These are phyloP conservation scores for Pharus latifolius DNA, from an alignment of 176 grass and related monocot genomes.

Conservation along the genomic window DNA sequence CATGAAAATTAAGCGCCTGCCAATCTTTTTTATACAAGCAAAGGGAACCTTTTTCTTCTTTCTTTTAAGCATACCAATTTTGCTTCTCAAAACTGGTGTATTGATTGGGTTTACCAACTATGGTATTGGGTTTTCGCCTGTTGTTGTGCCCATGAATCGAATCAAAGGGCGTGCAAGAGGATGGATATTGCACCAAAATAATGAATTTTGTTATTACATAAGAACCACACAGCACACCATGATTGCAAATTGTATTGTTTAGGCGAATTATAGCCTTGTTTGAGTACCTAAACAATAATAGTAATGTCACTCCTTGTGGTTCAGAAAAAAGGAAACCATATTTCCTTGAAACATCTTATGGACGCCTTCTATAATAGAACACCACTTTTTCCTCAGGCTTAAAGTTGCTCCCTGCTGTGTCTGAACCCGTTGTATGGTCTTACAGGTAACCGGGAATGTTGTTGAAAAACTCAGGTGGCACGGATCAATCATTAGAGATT, in stretches of 20 bases:
- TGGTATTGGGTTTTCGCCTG: too few species aligned
- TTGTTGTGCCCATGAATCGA: not conserved
- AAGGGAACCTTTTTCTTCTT: too few species aligned
- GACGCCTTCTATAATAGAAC: not conserved
- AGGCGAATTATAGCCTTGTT: not conserved
- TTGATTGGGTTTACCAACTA: too few species aligned
- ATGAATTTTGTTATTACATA: not conserved
- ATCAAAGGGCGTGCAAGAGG: not conserved
- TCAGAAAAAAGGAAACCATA: too few species aligned
- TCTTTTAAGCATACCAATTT: too few species aligned
- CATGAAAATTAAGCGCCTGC: too few species aligned
- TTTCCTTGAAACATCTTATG: not conserved
- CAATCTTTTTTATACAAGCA: too few species aligned
- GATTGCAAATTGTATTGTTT: not conserved
- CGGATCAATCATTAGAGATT: conserved; percentile 49
- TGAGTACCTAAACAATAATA: not conserved
- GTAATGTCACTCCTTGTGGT: not conserved
- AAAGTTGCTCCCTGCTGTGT: not conserved
- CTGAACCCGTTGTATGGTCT: not conserved
- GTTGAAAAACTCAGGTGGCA: conserved; percentile 49
- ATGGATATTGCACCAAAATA: not conserved
- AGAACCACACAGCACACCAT: not conserved
- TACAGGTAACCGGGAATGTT: conserved; percentile 42
- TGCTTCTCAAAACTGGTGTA: too few species aligned
- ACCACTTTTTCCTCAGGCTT: not conserved